Conservation (phyloP, 306 rosid species). For the Fragaria iinumae region DNA sequence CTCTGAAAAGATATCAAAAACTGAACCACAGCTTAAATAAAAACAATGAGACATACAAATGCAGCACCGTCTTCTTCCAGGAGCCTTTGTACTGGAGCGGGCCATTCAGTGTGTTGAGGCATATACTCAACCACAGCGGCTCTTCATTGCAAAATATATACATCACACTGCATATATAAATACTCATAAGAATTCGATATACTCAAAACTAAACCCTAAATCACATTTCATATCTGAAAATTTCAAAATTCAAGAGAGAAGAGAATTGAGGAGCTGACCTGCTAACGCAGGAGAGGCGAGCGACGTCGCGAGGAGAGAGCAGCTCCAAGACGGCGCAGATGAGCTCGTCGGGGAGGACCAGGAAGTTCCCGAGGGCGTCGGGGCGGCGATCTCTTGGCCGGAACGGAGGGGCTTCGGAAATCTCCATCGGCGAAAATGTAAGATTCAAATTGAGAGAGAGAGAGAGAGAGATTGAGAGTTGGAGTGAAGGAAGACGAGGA, state of each 20-base stretch:
- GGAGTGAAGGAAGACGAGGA: neutral
- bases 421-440: constrained; percentile 34
- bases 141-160: constrained; percentile 88
- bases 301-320: constrained; percentile 66
- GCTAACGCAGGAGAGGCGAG: constrained; percentile 88
- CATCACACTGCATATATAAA: constrained; percentile 62
- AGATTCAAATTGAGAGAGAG: neutral
- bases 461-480: neutral
- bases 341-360: constrained; percentile 76
- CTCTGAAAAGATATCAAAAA: neutral
- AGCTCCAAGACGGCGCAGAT: constrained; percentile 62
- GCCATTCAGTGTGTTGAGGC: constrained; percentile 59
- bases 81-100: constrained; percentile 73
- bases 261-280: constrained; percentile 40
- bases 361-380: constrained; percentile 77
- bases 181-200: neutral
- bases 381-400: constrained; percentile 60
- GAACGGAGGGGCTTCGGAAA: constrained; percentile 7
- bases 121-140: constrained; percentile 82
- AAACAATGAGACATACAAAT: constrained; percentile 45
- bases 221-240: neutral
- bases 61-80: constrained; percentile 84
- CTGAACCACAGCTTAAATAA: constrained; percentile 4
- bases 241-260: neutral
- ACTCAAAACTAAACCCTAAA: neutral